Base-by-base conservation (phyloP, 345 rosid genomes). In the Dipteronia sinensis region DNA sequence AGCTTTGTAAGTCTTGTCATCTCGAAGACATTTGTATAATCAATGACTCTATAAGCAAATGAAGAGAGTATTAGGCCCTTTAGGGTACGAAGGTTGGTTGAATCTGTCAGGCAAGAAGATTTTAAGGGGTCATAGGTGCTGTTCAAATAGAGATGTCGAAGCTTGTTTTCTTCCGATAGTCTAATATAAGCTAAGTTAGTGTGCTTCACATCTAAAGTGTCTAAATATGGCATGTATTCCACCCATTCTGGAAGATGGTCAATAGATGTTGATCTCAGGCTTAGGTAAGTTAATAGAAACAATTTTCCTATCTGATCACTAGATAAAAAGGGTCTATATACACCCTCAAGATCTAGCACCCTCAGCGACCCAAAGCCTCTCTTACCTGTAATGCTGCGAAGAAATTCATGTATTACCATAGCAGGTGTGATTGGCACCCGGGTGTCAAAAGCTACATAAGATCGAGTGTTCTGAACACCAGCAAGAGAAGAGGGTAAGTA, bases 281-380 rank as follows among this genome's bases (percentile, higher is more conserved):
- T 78, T 29, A 82, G 68, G 80, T 82, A 79, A 44, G 42, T 73
- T 44, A 83, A 25, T 10, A 46, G 75, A 25, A 71, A 67, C 34
- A 83, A 29, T 65, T 68, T 47, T 13, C 55, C 31, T 0, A 76
- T 10, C 8, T 40, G 63, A 19, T 69, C 25, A 19, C 69, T 27
- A 27, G 29, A 25, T 56, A 5, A 27, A 27, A 27, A 1, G 29
- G 85, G 85, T 65, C 68, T 82, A 74, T 67, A 76, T 9, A 63
- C 73, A 47, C 79, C 71, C 20, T 82, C 82, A 44, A 79, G 77
- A 46, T 82, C 85, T 11, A 82, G 82, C 20, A 77, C 84, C 67
- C 75, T 67, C 0, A 65, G 42, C 42, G 29, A 27, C 29, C 42
- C 34, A 29, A 29, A 29, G 27, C 63, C 74, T 80, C 78, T 53